Conservation (phyloP, 495 filamentous ascomycete species). For the Daldinia concentrica region DNA sequence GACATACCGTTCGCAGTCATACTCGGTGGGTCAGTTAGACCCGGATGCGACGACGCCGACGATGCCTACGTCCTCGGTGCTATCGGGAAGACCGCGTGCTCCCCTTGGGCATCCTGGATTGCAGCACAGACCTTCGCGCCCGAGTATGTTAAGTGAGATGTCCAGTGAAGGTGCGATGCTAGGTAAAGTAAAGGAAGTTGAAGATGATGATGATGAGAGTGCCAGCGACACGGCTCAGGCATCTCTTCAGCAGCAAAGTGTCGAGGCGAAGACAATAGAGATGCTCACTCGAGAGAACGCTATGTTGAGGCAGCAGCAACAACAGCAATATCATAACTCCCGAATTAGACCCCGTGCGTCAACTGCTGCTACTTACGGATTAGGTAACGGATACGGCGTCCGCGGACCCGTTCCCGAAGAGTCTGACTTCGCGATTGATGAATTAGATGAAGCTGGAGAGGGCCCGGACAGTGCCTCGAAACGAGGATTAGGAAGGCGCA, state of each 20-base stretch:
- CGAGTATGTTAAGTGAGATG: slow-evolving; percentile 84
- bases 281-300: slow-evolving; percentile 78
- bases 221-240: slow-evolving; percentile 66
- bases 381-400: slow-evolving; percentile 67
- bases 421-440: slow-evolving; percentile 74
- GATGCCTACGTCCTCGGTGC: slow-evolving; percentile 53
- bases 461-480: slow-evolving; percentile 63
- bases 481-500: slow-evolving; percentile 61
- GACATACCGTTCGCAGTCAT: slow-evolving; percentile 94
- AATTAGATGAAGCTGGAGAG: slow-evolving; percentile 70
- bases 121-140: slow-evolving; percentile 83
- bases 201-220: slow-evolving; percentile 80
- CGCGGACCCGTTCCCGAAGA: slow-evolving; percentile 74
- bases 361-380: slow-evolving; percentile 60
- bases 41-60: slow-evolving; percentile 67
- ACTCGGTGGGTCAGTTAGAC: slow-evolving; percentile 93
- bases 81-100: slow-evolving; percentile 63
- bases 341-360: slow-evolving; percentile 71
- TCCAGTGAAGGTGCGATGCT: slow-evolving; percentile 75
- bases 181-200: slow-evolving; percentile 81
- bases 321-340: slow-evolving; percentile 66
- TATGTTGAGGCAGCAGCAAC: slow-evolving; percentile 69
- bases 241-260: slow-evolving; percentile 61
- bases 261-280: slow-evolving; percentile 74
- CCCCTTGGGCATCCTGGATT: slow-evolving; percentile 67